Evolutionary conservation across 2,329 filamentous ascomycete species (phyloP).

Genomic region (Cryphonectria radicalis): DNA sequence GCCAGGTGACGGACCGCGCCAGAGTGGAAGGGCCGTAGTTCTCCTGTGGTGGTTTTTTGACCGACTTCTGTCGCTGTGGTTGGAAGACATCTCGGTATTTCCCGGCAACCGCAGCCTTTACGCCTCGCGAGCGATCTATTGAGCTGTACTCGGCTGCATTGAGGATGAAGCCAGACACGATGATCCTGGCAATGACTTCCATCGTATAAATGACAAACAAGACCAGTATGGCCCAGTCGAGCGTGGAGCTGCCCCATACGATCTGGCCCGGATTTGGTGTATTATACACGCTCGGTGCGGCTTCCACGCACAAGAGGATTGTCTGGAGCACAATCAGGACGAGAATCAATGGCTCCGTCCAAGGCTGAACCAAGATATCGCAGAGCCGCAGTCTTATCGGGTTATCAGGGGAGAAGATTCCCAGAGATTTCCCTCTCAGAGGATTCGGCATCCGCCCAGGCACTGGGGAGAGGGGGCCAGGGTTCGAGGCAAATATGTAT

Average conservation of each 20-base stretch:
- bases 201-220: slow-evolving; percentile 90
- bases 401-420: slow-evolving; percentile 81
- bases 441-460: slow-evolving; percentile 66
- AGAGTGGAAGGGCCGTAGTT: slow-evolving; percentile 65
- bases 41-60: slow-evolving; percentile 55
- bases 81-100: slow-evolving; percentile 81
- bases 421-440: slow-evolving; percentile 81
- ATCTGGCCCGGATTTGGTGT: slow-evolving; percentile 62
- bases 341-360: slow-evolving; percentile 85
- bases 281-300: slow-evolving; percentile 71
- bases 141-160: slow-evolving; percentile 94
- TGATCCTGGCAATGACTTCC: slow-evolving; percentile 79
- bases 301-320: slow-evolving; percentile 83
- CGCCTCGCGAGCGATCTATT: slow-evolving; percentile 75
- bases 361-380: slow-evolving; percentile 82
- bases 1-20: slow-evolving; percentile 77
- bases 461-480: slow-evolving; percentile 39
- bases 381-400: slow-evolving; percentile 75
- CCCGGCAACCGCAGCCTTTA: slow-evolving; percentile 73
- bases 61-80: slow-evolving; percentile 74
- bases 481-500: slow-evolving; percentile 37
- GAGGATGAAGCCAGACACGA: slow-evolving; percentile 91
- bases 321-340: slow-evolving; percentile 87
- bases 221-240: slow-evolving; percentile 79
- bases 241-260: slow-evolving; percentile 68